Base-by-base conservation (phyloP, 768 basidiomycete species). In the Wakefieldia striispora region DNA sequence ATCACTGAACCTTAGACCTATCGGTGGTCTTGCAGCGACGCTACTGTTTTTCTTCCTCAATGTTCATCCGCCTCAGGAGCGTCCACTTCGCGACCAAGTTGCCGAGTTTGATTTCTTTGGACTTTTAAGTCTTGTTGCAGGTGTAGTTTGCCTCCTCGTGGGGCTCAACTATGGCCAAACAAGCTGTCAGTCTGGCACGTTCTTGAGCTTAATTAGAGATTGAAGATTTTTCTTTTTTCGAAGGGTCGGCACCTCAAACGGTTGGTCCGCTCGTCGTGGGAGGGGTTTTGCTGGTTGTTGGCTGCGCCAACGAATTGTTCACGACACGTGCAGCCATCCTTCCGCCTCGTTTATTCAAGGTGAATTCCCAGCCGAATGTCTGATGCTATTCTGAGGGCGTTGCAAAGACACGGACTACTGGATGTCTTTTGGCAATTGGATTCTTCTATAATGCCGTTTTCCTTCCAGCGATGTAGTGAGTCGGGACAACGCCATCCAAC, bases 331-430 rank as follows among this genome's bases (percentile, higher is more conserved):
- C 82, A 2, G 84, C 86, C 0, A 86, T 91, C 46, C 62, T 91
- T 21, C 86, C 88, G 13, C 84, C 86, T 8, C 79, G 88, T 17
- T 60, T 90, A 23, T 89, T 91, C 71, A 81, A 80, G 70, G 84
- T 80, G 42, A 17, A 66, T 42, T 31, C 38, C 16, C 17, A 24
- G 17, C n/a, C 24, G 35, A n/a, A 19, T 16, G 17, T 31, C 26
- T 17, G 7, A 19, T 20, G 24, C 9, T 49, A 7, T 23, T 17
- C 39, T 50, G 19, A 42, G n/a, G 45, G 6, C 17, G 4, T n/a
- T 35, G 12, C 40, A 3, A 55, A 84, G 83, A 87, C 84, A 9
- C 79, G 86, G 26, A 90, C 87, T 1, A 89, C 86, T 3, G 72
- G 70, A 1, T 73, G 83, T 29, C 62, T 88, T n/a, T 61, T 90